A percentile compares a stretch with the other conserved stretches of the same genome.
phyloP scores from a whole-genome alignment of 257 asterid genomes.

The Jaltomata sinuosa region DNA sequence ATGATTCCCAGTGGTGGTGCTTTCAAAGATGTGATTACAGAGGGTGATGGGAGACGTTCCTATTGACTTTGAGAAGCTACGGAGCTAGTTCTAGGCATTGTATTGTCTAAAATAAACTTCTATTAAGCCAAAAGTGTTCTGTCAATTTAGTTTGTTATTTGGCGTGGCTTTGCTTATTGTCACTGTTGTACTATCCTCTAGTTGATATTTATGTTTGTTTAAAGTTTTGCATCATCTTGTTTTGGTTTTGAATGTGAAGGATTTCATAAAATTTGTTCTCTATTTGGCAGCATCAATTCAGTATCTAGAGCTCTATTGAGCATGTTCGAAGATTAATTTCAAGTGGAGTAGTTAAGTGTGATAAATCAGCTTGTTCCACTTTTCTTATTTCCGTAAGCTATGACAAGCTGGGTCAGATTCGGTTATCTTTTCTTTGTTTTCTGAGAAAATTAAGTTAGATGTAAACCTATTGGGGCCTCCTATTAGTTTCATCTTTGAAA shows the following conservation, averaged over 20 bases:
- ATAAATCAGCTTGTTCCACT: neutral
- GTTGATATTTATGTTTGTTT: neutral
- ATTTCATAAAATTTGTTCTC: neutral
- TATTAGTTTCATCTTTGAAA: neutral
- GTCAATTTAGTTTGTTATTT: neutral
- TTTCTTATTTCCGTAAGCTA: neutral
- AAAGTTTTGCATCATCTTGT: neutral
- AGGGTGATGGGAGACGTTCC: slow-evolving; percentile 8
- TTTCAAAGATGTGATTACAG: slow-evolving; percentile 9
- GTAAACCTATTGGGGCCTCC: neutral
- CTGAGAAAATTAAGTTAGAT: too few relatives aligned
- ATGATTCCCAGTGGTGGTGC: slow-evolving; percentile 11
- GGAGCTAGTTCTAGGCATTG: slow-evolving; percentile 1
- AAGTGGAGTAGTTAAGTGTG: neutral
- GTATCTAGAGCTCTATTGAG: neutral
- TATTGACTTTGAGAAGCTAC: neutral
- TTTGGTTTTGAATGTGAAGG: neutral
- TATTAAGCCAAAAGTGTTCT: neutral
- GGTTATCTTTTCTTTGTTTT: too few relatives aligned
- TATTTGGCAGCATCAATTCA: neutral
- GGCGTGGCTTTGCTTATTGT: neutral
- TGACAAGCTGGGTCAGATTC: neutral
- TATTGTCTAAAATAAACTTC: neutral
- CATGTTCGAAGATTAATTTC: neutral
- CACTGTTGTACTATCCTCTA: neutral